Percentiles rank a stretch among this genome's conserved stretches.
Evolutionary conservation across 148 eudicot genomes (phyloP).

Genomic region (Cornus florida): DNA sequence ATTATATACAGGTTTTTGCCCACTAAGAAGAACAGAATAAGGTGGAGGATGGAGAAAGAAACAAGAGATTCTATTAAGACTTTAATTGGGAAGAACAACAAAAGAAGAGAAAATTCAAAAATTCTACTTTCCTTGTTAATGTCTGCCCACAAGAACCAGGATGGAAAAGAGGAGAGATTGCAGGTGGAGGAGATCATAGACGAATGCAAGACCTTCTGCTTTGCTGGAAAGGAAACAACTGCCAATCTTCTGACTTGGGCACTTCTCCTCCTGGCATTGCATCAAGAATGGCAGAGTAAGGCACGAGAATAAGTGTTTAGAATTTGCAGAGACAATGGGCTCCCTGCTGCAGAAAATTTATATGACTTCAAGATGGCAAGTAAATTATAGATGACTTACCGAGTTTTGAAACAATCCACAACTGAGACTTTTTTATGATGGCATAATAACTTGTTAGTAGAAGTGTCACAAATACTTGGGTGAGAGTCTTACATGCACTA

Average conservation of each 20-base stretch:
- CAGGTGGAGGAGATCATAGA: constrained; percentile 59
- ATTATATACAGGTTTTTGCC: constrained; percentile 56
- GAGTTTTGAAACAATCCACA: too few species aligned
- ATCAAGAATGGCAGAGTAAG: constrained; percentile 71
- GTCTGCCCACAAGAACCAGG: constrained; percentile 39
- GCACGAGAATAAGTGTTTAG: constrained; percentile 65
- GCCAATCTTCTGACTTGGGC: constrained; percentile 80
- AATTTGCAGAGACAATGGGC: constrained; percentile 31
- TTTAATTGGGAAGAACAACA: constrained; percentile 30
- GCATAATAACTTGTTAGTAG: too few species aligned
- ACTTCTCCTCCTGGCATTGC: constrained; percentile 56
- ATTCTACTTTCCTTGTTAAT: constrained; percentile 46
- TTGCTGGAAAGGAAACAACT: constrained; percentile 90
- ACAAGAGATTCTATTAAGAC: constrained; percentile 50
- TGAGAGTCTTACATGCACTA: too few species aligned
- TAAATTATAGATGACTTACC: constrained; percentile 1
- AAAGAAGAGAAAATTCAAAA: constrained; percentile 29
- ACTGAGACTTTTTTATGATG: too few species aligned
- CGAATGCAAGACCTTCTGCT: constrained; percentile 87
- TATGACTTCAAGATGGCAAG: constrained; percentile 62
- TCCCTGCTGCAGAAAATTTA: constrained; percentile 49
- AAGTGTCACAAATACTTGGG: too few species aligned
- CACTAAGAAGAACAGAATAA: constrained; percentile 60
- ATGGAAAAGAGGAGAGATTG: constrained; percentile 46
- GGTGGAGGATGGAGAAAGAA: constrained; percentile 67